Evolutionary conservation across 805 yeast genomes (phyloP), one percentile per base, ranked within the genome.

Genomic region (Lipomyces yamadae): DNA sequence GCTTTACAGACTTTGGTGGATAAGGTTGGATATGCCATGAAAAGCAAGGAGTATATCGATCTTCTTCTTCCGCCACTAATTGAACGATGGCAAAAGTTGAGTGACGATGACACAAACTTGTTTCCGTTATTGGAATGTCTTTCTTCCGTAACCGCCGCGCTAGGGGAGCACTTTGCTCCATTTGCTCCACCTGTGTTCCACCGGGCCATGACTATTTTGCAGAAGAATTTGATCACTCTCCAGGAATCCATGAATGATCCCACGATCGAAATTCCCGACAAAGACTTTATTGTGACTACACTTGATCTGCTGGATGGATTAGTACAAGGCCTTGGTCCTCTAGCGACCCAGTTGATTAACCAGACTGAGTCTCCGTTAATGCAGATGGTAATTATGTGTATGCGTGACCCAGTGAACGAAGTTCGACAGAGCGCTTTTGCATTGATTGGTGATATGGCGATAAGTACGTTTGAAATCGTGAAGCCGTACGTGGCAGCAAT

Each of bases 361-460:
- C 60, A 57, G 18, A 58, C 70, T 30, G 61, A 66, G 8, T 76
- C 77, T 2, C 75, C 80, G 0, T 74, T 93, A 64, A 82, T 91
- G 80, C 86, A 84, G 48, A 79, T 92, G 59, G 75, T 93, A 64
- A 73, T 90, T 37, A 81, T 85, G 57, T 89, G 96, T 75, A 83
- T 92, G 70, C 89, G 88, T 70, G 97, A 92, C 76, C 84, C 86
- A 3, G 84, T 83, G 33, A 87, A 87, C 69, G 98, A 95, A 76
- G 97, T 95, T n/a, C 85, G 98, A 70, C 99, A 95, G 78, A 86
- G 92, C 66, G 91, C 94, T 0, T 92, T 88, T 79, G 98, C 98
- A 0, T 79, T 95, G 39, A 75, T 94, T 18, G 99, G 99, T 34
- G 99, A 95, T 77, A 82, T 95, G 77, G 90, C 93, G 8, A 91